Conservation (phyloP, 139 green algal genomes). For the Chlamydomonas sphaeroides region DNA sequence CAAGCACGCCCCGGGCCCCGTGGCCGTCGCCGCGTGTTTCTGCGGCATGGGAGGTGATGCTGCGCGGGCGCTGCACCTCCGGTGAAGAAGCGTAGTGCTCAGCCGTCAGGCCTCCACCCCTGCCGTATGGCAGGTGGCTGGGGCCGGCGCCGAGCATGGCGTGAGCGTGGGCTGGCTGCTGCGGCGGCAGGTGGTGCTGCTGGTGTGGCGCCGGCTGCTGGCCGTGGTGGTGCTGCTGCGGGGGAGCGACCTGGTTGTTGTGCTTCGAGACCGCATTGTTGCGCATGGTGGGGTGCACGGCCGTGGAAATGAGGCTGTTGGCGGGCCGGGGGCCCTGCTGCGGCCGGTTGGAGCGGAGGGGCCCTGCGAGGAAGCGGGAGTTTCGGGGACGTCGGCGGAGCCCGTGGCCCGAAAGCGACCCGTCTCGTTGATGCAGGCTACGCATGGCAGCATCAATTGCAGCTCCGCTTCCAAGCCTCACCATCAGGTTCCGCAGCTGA, state of each 20-base stretch:
- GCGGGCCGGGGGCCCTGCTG: constrained; percentile 41
- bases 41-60: constrained; percentile 50
- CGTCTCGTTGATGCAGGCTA: too few relatives aligned
- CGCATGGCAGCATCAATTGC: too few relatives aligned
- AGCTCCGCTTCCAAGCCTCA: constrained; percentile 5
- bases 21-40: constrained; percentile 7
- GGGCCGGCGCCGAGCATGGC: not conserved
- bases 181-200: constrained; percentile 11
- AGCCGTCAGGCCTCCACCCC: not conserved
- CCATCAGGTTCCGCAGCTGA: constrained; percentile 63
- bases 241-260: not conserved
- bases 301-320: constrained; percentile 65
- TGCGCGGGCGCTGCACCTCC: constrained; percentile 52
- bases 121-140: not conserved
- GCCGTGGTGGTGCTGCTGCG: not conserved
- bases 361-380: constrained; percentile 5
- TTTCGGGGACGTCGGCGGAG: too few relatives aligned
- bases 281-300: constrained; percentile 44
- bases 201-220: not conserved
- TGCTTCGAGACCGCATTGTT: not conserved
- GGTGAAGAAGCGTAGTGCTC: constrained; percentile 55
- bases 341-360: constrained; percentile 5
- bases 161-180: not conserved
- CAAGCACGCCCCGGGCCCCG: not conserved
- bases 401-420: too few relatives aligned